These are phyloP conservation scores for Neocatenulostroma microsporum DNA, from an alignment of 2,329 filamentous ascomycete genomes.

Conservation along the genomic window DNA sequence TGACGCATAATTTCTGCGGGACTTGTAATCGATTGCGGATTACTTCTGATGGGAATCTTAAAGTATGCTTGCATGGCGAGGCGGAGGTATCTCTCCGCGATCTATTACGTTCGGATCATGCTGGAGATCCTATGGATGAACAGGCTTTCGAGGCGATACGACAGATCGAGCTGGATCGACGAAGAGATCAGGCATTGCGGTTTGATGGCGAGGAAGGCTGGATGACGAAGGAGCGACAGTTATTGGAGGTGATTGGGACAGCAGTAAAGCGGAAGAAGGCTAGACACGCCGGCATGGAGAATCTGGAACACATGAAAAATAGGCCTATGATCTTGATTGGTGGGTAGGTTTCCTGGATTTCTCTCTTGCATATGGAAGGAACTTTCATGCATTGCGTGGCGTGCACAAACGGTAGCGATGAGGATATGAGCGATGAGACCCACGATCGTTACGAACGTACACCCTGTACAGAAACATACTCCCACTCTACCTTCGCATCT, in stretches of 20 bases:
- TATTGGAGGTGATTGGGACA: conserved; percentile 78
- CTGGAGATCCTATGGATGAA: conserved; percentile 72
- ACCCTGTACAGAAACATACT: too few species aligned
- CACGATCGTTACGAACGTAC: too few species aligned
- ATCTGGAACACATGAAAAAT: conserved; percentile 95
- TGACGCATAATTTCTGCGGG: conserved; percentile 98
- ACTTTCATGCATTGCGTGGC: too few species aligned
- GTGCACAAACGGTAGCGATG: too few species aligned
- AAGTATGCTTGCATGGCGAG: conserved; percentile 94
- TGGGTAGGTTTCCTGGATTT: conserved; percentile 65
- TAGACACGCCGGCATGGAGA: conserved; percentile 86
- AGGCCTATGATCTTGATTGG: conserved; percentile 99
- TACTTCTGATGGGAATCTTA: conserved; percentile 90
- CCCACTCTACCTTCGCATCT: too few species aligned
- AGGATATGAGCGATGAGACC: too few species aligned
- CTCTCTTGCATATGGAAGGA: conserved; percentile 2
- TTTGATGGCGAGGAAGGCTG: conserved; percentile 37
- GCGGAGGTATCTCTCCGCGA: conserved; percentile 87
- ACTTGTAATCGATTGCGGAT: conserved; percentile 91
- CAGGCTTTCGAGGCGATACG: conserved; percentile 65
- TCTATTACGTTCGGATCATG: conserved; percentile 69
- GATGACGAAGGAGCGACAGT: conserved; percentile 56
- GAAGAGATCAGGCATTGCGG: conserved; percentile 33
- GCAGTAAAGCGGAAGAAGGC: conserved; percentile 94
- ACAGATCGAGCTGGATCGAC: conserved; percentile 59